Conservation (phyloP, 768 basidiomycete species). For the Tricholomella constricta region DNA sequence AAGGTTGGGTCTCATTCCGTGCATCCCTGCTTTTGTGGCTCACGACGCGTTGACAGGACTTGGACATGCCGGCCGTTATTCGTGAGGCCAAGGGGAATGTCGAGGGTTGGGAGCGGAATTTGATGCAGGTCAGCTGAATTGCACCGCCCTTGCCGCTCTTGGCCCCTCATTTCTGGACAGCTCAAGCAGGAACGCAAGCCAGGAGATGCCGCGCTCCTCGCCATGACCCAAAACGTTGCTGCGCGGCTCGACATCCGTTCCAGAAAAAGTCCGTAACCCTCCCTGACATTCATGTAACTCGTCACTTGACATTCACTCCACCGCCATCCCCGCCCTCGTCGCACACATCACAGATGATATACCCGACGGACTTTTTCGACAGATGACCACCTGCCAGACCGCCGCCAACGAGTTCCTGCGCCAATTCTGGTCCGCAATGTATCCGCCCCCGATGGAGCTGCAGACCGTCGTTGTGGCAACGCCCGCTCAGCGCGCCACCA, state of each 20-base stretch:
- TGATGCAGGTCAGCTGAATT: slow-evolving; percentile 51
- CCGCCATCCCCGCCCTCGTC: background rate
- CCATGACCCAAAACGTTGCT: slow-evolving; percentile 83
- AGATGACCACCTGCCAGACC: slow-evolving; percentile 89
- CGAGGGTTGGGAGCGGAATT: slow-evolving; percentile 55
- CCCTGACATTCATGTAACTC: background rate
- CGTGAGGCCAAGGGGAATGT: slow-evolving; percentile 49
- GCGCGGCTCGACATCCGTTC: slow-evolving; percentile 67
- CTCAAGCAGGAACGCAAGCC: slow-evolving; percentile 69
- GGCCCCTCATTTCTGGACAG: slow-evolving; percentile 32
- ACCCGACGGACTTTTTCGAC: slow-evolving; percentile 72
- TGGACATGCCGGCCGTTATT: slow-evolving; percentile 52
- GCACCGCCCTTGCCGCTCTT: background rate
- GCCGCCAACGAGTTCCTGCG: slow-evolving; percentile 95
- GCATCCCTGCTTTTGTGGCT: background rate
- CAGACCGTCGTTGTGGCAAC: slow-evolving; percentile 52
- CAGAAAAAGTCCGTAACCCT: slow-evolving; percentile 54
- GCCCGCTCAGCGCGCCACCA: slow-evolving; percentile 69
- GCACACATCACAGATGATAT: slow-evolving; percentile 64
- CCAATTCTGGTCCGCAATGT: slow-evolving; percentile 91
- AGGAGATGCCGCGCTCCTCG: slow-evolving; percentile 64
- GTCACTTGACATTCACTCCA: slow-evolving; percentile 2
- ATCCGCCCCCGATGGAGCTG: slow-evolving; percentile 68
- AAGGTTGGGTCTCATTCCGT: slow-evolving; percentile 24
- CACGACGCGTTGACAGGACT: slow-evolving; percentile 31